phyloP scores from a whole-genome alignment of 2,329 filamentous ascomycete genomes.

The Diplocarpon mali region DNA sequence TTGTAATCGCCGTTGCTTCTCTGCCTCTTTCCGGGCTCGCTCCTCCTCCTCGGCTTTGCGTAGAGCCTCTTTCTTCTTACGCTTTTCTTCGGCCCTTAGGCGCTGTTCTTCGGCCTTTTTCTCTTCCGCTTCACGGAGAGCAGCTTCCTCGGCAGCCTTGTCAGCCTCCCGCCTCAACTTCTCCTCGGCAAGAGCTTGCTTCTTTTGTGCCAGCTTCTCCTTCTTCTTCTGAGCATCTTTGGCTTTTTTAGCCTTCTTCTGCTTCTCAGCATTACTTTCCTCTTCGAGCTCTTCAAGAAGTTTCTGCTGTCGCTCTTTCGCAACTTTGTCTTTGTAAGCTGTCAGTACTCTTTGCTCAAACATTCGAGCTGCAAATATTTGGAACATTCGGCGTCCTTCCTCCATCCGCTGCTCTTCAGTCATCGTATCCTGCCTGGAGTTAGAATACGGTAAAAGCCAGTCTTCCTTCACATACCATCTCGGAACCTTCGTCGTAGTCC shows the following conservation, averaged over 20 bases:
- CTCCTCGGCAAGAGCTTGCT: constrained; percentile 81
- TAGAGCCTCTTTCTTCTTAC: constrained; percentile 82
- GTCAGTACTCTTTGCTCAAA: constrained; percentile 95
- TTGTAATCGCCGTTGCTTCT: constrained; percentile 65
- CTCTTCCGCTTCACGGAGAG: constrained; percentile 62
- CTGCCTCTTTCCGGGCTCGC: constrained; percentile 70
- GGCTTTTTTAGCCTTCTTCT: constrained; percentile 84
- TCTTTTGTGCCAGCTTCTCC: constrained; percentile 83
- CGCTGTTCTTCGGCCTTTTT: constrained; percentile 72
- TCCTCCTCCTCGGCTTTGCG: constrained; percentile 88
- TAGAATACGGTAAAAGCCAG: constrained; percentile 25
- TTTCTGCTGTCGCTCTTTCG: constrained; percentile 80
- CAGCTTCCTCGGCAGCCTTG: constrained; percentile 76
- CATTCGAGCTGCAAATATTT: constrained; percentile 98
- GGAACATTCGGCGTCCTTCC: constrained; percentile 96
- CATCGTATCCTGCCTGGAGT: constrained; percentile 67
- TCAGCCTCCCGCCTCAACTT: constrained; percentile 80
- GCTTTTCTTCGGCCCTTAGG: constrained; percentile 76
- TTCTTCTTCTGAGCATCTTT: constrained; percentile 93
- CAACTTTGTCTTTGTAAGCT: constrained; percentile 96
- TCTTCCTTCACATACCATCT: constrained; percentile 40
- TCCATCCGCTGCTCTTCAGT: constrained; percentile 99
- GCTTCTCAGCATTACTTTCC: constrained; percentile 63
- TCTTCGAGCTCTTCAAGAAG: constrained; percentile 86
- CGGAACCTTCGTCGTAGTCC: constrained; percentile 64